phyloP scores from a whole-genome alignment of 768 basidiomycete genomes.

The Termitomyces sp. region DNA sequence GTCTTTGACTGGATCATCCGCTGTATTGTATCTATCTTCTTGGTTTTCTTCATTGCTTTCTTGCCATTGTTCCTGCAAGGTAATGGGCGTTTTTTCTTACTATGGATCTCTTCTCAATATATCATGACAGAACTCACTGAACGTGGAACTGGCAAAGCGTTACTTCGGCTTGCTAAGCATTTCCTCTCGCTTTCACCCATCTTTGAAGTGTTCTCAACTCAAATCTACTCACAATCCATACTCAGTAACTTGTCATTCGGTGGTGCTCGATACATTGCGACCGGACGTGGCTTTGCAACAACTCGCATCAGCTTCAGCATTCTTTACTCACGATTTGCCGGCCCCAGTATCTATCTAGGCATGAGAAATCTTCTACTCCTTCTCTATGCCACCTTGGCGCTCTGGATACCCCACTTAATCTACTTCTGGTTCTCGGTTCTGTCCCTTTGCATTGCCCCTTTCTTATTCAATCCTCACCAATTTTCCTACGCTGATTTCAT shows the following conservation, averaged over 20 bases:
- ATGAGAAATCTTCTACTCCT: conserved; percentile 90
- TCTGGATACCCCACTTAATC: conserved; percentile 93
- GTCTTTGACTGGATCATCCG: conserved; percentile 98
- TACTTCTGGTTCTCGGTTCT: conserved; percentile 99
- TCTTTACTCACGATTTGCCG: conserved; percentile 97
- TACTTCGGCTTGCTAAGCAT: conserved; percentile 93
- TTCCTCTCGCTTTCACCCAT: conserved; percentile 95
- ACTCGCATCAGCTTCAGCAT: conserved; percentile 95
- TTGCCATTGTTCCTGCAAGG: conserved; percentile 95
- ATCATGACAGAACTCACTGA: conserved; percentile 77
- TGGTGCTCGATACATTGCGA: conserved; percentile 98
- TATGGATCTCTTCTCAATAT: not conserved
- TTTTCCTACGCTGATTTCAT: conserved; percentile 97
- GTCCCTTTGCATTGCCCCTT: conserved; percentile 93
- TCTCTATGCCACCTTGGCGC: conserved; percentile 84
- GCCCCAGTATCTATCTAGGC: conserved; percentile 99
- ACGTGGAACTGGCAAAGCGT: conserved; percentile 90
- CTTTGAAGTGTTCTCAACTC: conserved; percentile 98
- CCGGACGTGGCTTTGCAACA: conserved; percentile 98
- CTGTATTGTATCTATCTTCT: conserved; percentile 94
- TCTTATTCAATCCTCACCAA: conserved; percentile 99
- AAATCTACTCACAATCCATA: conserved; percentile 97
- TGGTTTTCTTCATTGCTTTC: conserved; percentile 98
- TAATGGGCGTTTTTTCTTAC: conserved; percentile 27
- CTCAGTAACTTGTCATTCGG: conserved; percentile 96